These are phyloP conservation scores for Anthoceros angustus DNA, from an alignment of 225 moss, liverwort and hornwort genomes.

Conservation along the genomic window DNA sequence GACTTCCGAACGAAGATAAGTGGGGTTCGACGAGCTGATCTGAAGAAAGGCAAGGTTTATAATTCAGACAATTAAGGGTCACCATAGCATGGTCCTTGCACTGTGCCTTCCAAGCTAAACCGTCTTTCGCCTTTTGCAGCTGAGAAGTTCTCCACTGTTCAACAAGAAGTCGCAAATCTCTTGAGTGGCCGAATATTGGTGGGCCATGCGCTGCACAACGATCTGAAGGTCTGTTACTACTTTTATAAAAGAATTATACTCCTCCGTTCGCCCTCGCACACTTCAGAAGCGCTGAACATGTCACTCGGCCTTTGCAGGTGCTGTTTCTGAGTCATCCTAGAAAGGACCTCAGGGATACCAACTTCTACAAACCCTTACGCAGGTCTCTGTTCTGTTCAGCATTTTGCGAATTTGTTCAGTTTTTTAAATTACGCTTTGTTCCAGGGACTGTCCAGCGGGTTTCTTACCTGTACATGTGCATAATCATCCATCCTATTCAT, in stretches of 20 bases:
- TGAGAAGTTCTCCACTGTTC: conserved; percentile 53
- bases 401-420: not conserved
- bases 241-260: not conserved
- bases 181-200: conserved; percentile 53
- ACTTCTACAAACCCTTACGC: conserved; percentile 48
- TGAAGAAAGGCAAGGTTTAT: conserved; percentile 38
- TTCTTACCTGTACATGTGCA: not conserved
- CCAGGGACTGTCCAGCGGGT: not conserved
- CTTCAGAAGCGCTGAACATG: no score
- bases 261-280: not conserved
- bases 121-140: conserved; percentile 22
- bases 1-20: conserved; percentile 82
- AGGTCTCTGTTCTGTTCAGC: conserved; percentile 18
- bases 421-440: not conserved
- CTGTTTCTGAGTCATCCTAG: conserved; percentile 65
- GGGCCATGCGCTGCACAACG: conserved; percentile 83
- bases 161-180: conserved; percentile 66
- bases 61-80: not conserved
- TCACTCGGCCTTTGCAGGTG: conserved; percentile 27
- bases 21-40: conserved; percentile 58
- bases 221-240: conserved; percentile 43
- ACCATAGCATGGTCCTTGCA: not conserved
- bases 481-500: not conserved
- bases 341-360: conserved; percentile 61
- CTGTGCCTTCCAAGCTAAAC: no score